phyloP scores from a whole-genome alignment of 805 yeast genomes.

The Komagataella ulmi region DNA sequence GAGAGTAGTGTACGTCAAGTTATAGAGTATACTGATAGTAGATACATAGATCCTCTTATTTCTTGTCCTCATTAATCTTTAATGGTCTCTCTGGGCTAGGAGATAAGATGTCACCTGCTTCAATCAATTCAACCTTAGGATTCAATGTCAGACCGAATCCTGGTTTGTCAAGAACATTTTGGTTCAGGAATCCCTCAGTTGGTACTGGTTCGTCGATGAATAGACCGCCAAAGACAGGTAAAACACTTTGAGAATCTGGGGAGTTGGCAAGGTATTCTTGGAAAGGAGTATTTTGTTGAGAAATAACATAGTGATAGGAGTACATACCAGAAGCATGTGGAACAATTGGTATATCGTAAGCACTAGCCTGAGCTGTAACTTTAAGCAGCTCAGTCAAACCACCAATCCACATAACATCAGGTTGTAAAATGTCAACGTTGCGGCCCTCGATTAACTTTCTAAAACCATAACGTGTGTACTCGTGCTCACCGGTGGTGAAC shows the following conservation, averaged over 20 bases:
- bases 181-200: slow-evolving; percentile 25
- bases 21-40: not conserved
- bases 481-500: slow-evolving; percentile 42
- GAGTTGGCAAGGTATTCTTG: slow-evolving; percentile 38
- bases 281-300: slow-evolving; percentile 37
- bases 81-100: slow-evolving; percentile 27
- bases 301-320: slow-evolving; percentile 34
- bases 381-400: slow-evolving; percentile 34
- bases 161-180: slow-evolving; percentile 27
- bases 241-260: slow-evolving; percentile 28
- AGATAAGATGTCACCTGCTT: slow-evolving; percentile 22
- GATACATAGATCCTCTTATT: not conserved
- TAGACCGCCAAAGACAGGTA: slow-evolving; percentile 33
- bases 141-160: slow-evolving; percentile 36
- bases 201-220: slow-evolving; percentile 36
- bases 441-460: slow-evolving; percentile 36
- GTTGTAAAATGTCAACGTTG: slow-evolving; percentile 33
- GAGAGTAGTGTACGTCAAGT: not conserved
- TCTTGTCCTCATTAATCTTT: slow-evolving; percentile 2
- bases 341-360: slow-evolving; percentile 38
- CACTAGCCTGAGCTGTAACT: slow-evolving; percentile 35
- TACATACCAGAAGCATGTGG: slow-evolving; percentile 43
- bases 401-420: slow-evolving; percentile 43
- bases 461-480: slow-evolving; percentile 36
- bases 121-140: slow-evolving; percentile 25